Evolutionary conservation across 371 early-diverging fungal genomes (phyloP).

Genomic region (Syncephalastrum contaminatum): DNA sequence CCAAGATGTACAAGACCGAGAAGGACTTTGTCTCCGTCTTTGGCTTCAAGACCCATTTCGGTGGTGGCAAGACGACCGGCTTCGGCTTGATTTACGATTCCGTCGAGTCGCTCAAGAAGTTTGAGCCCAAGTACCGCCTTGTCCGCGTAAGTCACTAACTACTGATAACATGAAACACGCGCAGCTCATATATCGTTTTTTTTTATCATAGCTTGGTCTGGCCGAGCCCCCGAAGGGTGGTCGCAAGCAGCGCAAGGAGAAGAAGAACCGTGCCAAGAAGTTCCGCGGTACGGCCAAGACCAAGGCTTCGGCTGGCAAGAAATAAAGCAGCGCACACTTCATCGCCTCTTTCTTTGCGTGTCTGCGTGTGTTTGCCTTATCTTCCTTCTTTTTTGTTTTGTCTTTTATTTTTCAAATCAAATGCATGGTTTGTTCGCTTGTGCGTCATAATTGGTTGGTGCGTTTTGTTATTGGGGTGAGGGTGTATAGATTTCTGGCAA

Average conservation of each 20-base stretch:
- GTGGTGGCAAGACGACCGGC: constrained; percentile 98
- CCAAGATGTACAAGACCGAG: constrained; percentile 96
- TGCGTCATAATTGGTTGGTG: no score
- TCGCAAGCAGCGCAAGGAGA: constrained; percentile 98
- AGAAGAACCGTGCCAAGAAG: constrained; percentile 99
- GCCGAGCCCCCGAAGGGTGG: constrained; percentile 76
- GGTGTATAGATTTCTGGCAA: no score
- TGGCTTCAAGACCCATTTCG: constrained; percentile 95
- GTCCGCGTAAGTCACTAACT: constrained; percentile 74
- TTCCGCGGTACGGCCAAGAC: constrained; percentile 96
- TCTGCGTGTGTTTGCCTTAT: no score
- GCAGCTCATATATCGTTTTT: no score
- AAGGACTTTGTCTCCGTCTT: constrained; percentile 91
- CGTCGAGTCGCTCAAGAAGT: constrained; percentile 94
- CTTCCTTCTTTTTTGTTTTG: no score
- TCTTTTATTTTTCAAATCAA: no score
- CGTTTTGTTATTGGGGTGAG: no score
- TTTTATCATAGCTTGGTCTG: constrained; percentile 63
- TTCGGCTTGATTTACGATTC: constrained; percentile 98
- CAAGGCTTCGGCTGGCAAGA: constrained; percentile 68
- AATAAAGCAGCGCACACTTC: constrained; percentile 25
- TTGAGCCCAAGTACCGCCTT: constrained; percentile 98
- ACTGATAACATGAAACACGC: no score
- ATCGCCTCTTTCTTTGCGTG: no score
- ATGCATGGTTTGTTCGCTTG: no score